Evolutionary conservation across 2,329 filamentous ascomycete genomes (phyloP).

Genomic region (Trichoderma sp.): DNA sequence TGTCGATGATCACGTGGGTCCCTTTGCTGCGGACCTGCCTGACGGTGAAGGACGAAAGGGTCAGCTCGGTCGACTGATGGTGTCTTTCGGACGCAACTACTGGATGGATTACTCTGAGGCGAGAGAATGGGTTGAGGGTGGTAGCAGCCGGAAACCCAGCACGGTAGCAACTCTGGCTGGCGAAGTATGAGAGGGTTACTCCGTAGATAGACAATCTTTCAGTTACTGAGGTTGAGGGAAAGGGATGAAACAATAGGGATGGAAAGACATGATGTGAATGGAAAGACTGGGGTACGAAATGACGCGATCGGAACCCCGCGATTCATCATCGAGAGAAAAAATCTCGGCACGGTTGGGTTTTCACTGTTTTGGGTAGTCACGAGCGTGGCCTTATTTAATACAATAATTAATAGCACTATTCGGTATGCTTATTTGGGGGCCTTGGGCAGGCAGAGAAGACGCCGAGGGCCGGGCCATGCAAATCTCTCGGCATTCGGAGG

Average conservation of each 20-base stretch:
- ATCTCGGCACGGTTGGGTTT: conserved; percentile 19
- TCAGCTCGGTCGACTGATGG: conserved; percentile 74
- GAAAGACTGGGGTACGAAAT: conserved; percentile 19
- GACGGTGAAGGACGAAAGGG: conserved; percentile 79
- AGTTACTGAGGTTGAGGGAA: background rate
- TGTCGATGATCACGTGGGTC: conserved; percentile 56
- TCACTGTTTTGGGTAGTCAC: conserved; percentile 17
- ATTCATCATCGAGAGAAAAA: conserved; percentile 22
- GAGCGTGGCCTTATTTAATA: conserved; percentile 18
- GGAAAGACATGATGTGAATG: background rate
- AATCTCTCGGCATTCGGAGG: conserved; percentile 18
- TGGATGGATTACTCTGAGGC: conserved; percentile 72
- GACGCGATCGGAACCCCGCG: conserved; percentile 23
- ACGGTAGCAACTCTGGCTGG: conserved; percentile 33
- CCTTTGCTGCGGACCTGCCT: conserved; percentile 66
- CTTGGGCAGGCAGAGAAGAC: background rate
- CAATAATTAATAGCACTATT: conserved; percentile 1
- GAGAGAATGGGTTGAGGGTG: conserved; percentile 66
- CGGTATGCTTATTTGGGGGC: conserved; percentile 11
- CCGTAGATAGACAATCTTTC: background rate
- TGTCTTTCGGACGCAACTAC: conserved; percentile 70
- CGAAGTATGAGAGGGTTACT: conserved; percentile 29
- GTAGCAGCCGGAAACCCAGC: conserved; percentile 56
- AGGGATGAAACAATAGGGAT: background rate
- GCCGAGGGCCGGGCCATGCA: conserved; percentile 7